Conservation (phyloP, 2,329 filamentous ascomycete genomes). For the Eutypella sp. region DNA sequence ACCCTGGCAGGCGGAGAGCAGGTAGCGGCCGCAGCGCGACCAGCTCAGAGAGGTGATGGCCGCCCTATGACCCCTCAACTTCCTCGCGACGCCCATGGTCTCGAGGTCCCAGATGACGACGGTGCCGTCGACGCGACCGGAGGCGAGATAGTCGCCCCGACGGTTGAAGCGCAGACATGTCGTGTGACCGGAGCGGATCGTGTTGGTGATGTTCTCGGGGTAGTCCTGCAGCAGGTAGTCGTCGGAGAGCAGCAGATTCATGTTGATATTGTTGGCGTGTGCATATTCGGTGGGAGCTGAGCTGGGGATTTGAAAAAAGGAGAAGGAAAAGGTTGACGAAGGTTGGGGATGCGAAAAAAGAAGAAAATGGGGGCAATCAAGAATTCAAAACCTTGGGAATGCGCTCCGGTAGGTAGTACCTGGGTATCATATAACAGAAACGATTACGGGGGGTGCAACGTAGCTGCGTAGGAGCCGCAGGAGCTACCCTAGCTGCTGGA, state of each 20-base stretch:
- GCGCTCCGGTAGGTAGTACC: no score
- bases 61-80: slow-evolving; percentile 86
- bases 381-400: no score
- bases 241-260: slow-evolving; percentile 58
- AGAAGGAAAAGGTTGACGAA: no score
- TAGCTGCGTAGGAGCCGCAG: no score
- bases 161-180: slow-evolving; percentile 81
- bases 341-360: no score
- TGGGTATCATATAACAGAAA: no score
- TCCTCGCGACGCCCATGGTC: slow-evolving; percentile 93
- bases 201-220: slow-evolving; percentile 83
- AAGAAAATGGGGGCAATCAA: no score
- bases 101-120: slow-evolving; percentile 96
- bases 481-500: no score
- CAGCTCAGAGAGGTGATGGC: slow-evolving; percentile 94
- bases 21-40: slow-evolving; percentile 85
- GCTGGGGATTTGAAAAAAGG: no score
- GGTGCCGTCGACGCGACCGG: slow-evolving; percentile 88
- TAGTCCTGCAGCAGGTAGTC: slow-evolving; percentile 72
- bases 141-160: slow-evolving; percentile 89
- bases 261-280: slow-evolving; percentile 21
- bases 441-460: no score
- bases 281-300: no score
- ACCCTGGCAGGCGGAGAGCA: slow-evolving; percentile 89
- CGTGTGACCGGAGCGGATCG: slow-evolving; percentile 68